These are phyloP conservation scores for Candolleomyces eurysporus DNA, from an alignment of 768 basidiomycete genomes.

Conservation along the genomic window DNA sequence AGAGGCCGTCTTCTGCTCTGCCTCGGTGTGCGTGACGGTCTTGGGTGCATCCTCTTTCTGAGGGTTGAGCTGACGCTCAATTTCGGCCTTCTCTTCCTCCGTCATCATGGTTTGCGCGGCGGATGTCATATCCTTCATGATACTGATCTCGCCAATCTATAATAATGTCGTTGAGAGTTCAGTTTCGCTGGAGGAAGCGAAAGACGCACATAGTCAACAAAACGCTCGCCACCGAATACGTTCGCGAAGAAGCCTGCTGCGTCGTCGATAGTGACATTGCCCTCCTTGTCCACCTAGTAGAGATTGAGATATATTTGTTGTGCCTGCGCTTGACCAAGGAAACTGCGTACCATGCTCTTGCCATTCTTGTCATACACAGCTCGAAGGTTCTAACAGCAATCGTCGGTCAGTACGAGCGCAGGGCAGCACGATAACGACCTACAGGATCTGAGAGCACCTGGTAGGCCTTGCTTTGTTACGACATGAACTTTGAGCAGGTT, in stretches of 20 bases:
- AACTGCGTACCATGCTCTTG: slow-evolving; percentile 66
- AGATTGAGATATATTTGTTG: background rate
- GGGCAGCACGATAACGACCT: slow-evolving; percentile 24
- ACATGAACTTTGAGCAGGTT: background rate
- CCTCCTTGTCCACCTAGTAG: slow-evolving; percentile 68
- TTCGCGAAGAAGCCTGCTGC: slow-evolving; percentile 93
- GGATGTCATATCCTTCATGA: slow-evolving; percentile 92
- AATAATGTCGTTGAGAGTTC: background rate
- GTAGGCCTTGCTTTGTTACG: slow-evolving; percentile 77
- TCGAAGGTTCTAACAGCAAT: slow-evolving; percentile 62
- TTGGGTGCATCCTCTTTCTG: slow-evolving; percentile 7
- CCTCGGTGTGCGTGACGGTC: slow-evolving; percentile 1
- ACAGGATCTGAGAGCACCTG: slow-evolving; percentile 87
- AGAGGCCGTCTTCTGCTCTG: too few relatives aligned
- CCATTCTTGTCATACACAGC: slow-evolving; percentile 96
- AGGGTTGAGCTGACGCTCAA: slow-evolving; percentile 67
- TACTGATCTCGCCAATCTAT: slow-evolving; percentile 94
- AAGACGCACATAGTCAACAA: slow-evolving; percentile 77
- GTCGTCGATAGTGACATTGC: slow-evolving; percentile 80
- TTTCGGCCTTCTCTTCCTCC: slow-evolving; percentile 88
- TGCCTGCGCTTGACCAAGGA: background rate
- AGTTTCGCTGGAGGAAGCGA: background rate
- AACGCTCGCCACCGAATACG: slow-evolving; percentile 94
- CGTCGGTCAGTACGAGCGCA: background rate
- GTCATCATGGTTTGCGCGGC: slow-evolving; percentile 86